These are phyloP conservation scores for Penicillium brasilianum DNA, from an alignment of 2,329 filamentous ascomycete species.

Conservation along the genomic window DNA sequence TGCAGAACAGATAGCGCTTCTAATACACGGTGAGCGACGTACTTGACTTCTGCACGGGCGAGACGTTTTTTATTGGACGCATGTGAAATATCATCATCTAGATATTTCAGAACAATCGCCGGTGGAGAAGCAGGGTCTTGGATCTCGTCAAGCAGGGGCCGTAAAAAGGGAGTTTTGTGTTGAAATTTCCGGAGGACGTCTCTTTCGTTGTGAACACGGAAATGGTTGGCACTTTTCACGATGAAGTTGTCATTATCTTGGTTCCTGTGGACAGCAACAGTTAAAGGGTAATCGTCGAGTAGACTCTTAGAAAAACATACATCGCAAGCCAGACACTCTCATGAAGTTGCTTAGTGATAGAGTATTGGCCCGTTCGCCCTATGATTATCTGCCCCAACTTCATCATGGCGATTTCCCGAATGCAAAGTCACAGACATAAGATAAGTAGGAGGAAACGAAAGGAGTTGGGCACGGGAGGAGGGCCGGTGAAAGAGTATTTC, in stretches of 20 bases:
- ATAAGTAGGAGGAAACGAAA: not conserved
- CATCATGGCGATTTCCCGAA: constrained; percentile 7
- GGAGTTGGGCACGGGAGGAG: not conserved
- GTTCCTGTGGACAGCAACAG: constrained; percentile 13
- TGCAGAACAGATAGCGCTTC: not conserved
- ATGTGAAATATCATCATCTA: not conserved
- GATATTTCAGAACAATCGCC: not conserved
- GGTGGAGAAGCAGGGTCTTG: not conserved
- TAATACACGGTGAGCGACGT: not conserved
- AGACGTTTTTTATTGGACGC: not conserved
- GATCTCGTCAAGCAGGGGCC: not conserved
- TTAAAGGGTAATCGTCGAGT: constrained; percentile 4
- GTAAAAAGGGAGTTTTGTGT: not conserved
- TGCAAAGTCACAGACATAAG: not conserved
- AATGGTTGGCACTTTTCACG: constrained; percentile 28
- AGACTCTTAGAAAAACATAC: constrained; percentile 14
- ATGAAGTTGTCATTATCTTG: constrained; percentile 25
- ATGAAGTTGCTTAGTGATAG: constrained; percentile 22
- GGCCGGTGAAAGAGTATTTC: too few species aligned
- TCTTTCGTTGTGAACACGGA: constrained; percentile 15
- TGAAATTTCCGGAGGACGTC: not conserved
- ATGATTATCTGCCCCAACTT: constrained; percentile 10
- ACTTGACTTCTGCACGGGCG: not conserved
- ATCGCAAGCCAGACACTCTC: constrained; percentile 15
- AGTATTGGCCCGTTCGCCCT: constrained; percentile 17